Evolutionary conservation across 2,329 filamentous ascomycete genomes (phyloP), one percentile per base, ranked within the genome.

Genomic region (Aspergillus tamarii): DNA sequence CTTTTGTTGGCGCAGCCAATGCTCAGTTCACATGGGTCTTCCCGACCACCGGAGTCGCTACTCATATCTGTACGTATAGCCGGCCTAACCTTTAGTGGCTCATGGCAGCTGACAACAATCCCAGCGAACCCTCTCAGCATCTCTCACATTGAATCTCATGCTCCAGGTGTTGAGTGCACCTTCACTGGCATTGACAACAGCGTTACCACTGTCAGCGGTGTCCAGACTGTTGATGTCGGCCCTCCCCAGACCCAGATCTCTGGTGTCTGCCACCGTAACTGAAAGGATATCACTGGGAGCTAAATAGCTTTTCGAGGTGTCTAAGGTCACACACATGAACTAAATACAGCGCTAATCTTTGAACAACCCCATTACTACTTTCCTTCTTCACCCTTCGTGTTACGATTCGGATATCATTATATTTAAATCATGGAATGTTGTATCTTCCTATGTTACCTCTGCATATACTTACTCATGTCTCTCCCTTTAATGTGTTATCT

Each of bases 221-320:
- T 36, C 1, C 56, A 41, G 3, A 63, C 58, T 14, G 67, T 72
- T 4, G 68, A 71, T 39, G 70, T 72, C 28, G 70, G 69, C 2
- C 69, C 69, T 26, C 70, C 70, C 9, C 70, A 72, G 66, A 70
- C 68, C 16, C 70, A 72, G 57, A 39, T 63, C 36, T 60, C 63
- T 32, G 70, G 69, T 10, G 50, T 62, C 16, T 72, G 70, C 64
- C 30, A n/a, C 21, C 26, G 26, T 4, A 11, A 19, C 12, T 28
- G 45, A 21, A n/a, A 26, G 23, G 4, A 16, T 30, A 5, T 21
- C 19, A 16, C 28, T 14, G 10, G 5, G 14, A 11, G 16, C 50
- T n/a, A 32, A 16, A 14, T 53, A 8, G 19, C n/a, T 9, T 34
- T 21, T 11, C 5, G 2, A 8, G 2, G 9, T 32, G 10, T n/a